Conservation (phyloP, 1,139 yeast species). For the Magnusiomyces magnusii region DNA sequence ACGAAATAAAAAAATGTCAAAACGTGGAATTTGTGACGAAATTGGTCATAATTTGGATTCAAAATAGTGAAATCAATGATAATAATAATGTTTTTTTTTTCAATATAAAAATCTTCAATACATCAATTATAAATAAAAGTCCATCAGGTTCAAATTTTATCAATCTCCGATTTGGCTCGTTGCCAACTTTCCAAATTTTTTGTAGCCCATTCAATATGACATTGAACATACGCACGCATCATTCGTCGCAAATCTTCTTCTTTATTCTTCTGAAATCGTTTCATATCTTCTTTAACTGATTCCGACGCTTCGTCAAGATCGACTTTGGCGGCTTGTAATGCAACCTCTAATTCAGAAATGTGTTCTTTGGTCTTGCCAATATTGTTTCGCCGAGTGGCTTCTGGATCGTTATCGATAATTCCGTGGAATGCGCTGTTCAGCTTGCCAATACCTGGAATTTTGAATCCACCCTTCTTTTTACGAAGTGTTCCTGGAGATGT, state of each 20-base stretch:
- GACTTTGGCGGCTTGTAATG: conserved; percentile 49
- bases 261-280: conserved; percentile 41
- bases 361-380: conserved; percentile 46
- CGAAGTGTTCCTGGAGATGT: conserved; percentile 19
- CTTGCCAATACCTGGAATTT: conserved; percentile 43
- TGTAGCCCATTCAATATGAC: conserved; percentile 60
- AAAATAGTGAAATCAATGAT: too few relatives aligned
- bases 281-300: conserved; percentile 43
- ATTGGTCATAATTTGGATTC: too few relatives aligned
- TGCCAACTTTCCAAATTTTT: conserved; percentile 69
- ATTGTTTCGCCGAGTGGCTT: conserved; percentile 51
- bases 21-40: too few relatives aligned
- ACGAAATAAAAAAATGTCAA: too few relatives aligned
- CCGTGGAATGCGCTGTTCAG: conserved; percentile 59
- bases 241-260: conserved; percentile 42
- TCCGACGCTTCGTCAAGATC: conserved; percentile 50
- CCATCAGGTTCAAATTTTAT: conserved; percentile 39
- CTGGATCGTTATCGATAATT: conserved; percentile 65
- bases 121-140: too few relatives aligned
- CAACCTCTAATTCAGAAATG: conserved; percentile 47
- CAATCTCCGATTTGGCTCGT: conserved; percentile 42
- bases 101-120: too few relatives aligned
- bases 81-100: too few relatives aligned
- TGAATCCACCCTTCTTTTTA: conserved; percentile 32
- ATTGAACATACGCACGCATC: conserved; percentile 48